Conservation (phyloP, 148 eudicot species). For the Rhododendron molle region DNA sequence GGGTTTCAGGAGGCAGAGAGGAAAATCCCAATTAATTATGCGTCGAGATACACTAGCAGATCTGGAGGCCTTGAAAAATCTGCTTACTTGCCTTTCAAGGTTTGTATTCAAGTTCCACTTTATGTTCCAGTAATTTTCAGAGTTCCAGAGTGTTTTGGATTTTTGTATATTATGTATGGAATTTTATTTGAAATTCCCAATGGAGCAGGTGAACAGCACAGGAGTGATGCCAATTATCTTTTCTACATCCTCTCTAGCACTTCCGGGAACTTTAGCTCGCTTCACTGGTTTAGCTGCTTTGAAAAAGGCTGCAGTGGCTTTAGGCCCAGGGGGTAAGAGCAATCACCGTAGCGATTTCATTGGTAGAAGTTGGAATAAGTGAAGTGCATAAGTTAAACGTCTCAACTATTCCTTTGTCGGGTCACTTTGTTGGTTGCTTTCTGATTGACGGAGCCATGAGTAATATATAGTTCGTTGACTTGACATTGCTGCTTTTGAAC, state of each 20-base stretch:
- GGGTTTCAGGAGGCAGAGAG: constrained; percentile 96
- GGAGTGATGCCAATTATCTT: constrained; percentile 99
- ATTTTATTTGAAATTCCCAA: not conserved
- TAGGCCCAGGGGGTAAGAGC: constrained; percentile 87
- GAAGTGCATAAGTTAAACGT: not conserved
- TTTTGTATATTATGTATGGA: not conserved
- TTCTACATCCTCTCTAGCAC: constrained; percentile 94
- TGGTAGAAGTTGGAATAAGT: not conserved
- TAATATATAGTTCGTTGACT: not conserved
- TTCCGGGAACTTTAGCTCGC: constrained; percentile 94
- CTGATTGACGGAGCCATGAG: not conserved
- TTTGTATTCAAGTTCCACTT: constrained; percentile 14
- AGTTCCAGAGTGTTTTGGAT: not conserved
- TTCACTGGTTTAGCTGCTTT: constrained; percentile 76
- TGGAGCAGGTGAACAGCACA: constrained; percentile 82
- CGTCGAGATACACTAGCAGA: constrained; percentile 80
- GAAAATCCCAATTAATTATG: constrained; percentile 97
- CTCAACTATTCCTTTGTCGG: not conserved
- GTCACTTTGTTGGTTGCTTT: not conserved
- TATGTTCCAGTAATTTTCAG: not conserved
- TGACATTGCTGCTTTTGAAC: not conserved
- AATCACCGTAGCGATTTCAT: not conserved
- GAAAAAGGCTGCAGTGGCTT: constrained; percentile 77
- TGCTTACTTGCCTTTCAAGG: constrained; percentile 98
- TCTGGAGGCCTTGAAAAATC: constrained; percentile 86